Evolutionary conservation across 495 filamentous ascomycete species (phyloP).

Genomic region (Aspergillus sclerotioniger): DNA sequence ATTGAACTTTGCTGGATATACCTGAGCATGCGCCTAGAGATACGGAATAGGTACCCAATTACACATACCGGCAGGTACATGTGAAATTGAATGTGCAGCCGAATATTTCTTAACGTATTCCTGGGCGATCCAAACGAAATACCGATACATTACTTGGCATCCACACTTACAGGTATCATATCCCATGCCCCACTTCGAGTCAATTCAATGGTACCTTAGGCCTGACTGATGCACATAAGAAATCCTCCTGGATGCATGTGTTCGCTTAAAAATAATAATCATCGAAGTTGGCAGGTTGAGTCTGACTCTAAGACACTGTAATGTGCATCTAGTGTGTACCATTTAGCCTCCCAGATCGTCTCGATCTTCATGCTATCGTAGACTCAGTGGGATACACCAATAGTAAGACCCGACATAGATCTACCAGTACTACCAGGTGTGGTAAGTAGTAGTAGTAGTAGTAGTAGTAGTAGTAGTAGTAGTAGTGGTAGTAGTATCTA

Average conservation of each 20-base stretch:
- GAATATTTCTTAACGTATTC: slow-evolving; percentile 4
- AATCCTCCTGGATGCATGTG: not conserved
- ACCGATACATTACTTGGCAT: slow-evolving; percentile 2
- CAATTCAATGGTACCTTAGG: not conserved
- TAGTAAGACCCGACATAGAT: too few relatives aligned
- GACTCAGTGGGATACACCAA: too few relatives aligned
- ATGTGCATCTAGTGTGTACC: not conserved
- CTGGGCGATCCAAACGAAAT: not conserved
- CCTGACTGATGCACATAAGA: slow-evolving; percentile 1
- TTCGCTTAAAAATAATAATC: not conserved
- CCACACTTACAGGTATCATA: not conserved
- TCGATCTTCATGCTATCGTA: too few relatives aligned
- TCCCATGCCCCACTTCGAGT: not conserved
- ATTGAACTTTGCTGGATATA: not conserved
- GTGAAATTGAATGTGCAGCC: slow-evolving; percentile 1
- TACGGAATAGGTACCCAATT: slow-evolving; percentile 6
- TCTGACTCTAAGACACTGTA: not conserved
- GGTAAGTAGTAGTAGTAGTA: too few relatives aligned
- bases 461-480: too few relatives aligned
- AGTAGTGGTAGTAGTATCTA: too few relatives aligned
- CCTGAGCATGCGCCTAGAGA: not conserved
- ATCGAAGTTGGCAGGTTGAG: not conserved
- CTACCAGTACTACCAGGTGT: too few relatives aligned
- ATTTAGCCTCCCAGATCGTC: too few relatives aligned
- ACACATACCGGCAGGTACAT: not conserved